A percentile compares a stretch with the other conserved stretches of the same genome.
Conservation (phyloP, 352 stramenopile genomes). For the Phytopythium cucurbitacearum region DNA sequence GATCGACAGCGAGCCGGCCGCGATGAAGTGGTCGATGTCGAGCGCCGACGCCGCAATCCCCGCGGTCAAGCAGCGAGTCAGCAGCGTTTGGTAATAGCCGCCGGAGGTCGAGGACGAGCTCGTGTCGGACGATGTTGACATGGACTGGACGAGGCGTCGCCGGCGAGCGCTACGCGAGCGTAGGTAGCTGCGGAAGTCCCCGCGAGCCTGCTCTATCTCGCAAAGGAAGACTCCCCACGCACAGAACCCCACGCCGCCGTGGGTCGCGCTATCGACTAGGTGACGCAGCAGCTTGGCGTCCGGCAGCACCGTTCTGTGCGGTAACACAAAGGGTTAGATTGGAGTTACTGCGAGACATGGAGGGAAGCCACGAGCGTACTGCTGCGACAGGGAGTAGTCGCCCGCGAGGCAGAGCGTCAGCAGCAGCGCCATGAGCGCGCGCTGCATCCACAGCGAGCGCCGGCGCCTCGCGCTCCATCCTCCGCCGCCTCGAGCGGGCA, state of each 20-base stretch:
- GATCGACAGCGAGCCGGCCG: conserved; percentile 48
- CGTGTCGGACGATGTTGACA: too few relatives aligned
- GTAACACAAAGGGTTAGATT: not conserved
- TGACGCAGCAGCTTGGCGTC: conserved; percentile 45
- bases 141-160: too few relatives aligned
- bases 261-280: conserved; percentile 56
- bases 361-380: conserved; percentile 21
- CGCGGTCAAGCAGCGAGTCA: conserved; percentile 24
- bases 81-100: not conserved
- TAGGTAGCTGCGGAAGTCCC: conserved; percentile 2
- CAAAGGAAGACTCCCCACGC: conserved; percentile 62
- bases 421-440: conserved; percentile 39
- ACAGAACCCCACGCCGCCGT: conserved; percentile 49
- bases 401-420: conserved; percentile 41
- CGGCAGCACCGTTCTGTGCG: conserved; percentile 17
- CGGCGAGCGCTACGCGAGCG: not conserved
- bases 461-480: too few relatives aligned
- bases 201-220: conserved; percentile 11
- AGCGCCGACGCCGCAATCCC: conserved; percentile 38
- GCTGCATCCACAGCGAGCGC: conserved; percentile 8
- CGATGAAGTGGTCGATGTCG: conserved; percentile 75
- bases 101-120: not conserved
- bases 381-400: conserved; percentile 56
- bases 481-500: too few relatives aligned
- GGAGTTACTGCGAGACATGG: not conserved